A percentile compares a stretch with the other conserved stretches of the same genome.
phyloP scores from a whole-genome alignment of 1,284 basidiomycete species.

The Retiboletus flavoniger region DNA sequence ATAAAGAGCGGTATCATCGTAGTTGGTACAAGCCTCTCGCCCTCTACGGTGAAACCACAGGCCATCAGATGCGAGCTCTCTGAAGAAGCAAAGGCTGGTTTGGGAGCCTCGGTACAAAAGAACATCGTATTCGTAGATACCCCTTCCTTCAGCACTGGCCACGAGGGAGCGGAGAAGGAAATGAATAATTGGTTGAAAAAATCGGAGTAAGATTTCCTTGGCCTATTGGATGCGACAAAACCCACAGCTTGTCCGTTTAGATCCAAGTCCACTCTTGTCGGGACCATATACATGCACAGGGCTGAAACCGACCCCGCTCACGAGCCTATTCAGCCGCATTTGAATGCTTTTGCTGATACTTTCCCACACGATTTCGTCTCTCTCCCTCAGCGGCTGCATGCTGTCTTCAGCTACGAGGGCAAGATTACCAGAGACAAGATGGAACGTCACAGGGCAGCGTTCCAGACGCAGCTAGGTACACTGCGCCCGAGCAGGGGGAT shows the following conservation, averaged over 20 bases:
- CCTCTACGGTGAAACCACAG: background rate
- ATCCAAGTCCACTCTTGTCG: constrained; percentile 8
- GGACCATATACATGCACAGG: too few species aligned
- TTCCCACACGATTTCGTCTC: constrained; percentile 6
- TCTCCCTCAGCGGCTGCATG: constrained; percentile 6
- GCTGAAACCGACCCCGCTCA: background rate
- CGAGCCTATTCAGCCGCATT: constrained; percentile 6
- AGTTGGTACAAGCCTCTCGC: background rate
- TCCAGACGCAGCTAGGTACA: background rate
- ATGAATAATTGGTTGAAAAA: constrained; percentile 9
- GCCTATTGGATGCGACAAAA: background rate
- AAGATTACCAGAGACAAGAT: background rate
- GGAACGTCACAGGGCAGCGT: fast-evolving
- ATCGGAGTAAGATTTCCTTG: constrained; percentile 7
- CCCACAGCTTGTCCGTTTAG: constrained; percentile 2
- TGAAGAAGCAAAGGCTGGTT: background rate
- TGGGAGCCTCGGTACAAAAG: background rate
- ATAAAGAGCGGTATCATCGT: background rate
- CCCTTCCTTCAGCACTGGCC: constrained; percentile 12
- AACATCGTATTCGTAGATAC: constrained; percentile 25
- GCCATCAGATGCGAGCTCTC: constrained; percentile 19
- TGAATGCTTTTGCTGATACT: constrained; percentile 10
- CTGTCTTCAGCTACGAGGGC: constrained; percentile 12
- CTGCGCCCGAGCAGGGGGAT: background rate
- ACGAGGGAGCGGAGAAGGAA: background rate